Conservation (phyloP, 208 protist species). For the Trypanosoma boissoni region DNA sequence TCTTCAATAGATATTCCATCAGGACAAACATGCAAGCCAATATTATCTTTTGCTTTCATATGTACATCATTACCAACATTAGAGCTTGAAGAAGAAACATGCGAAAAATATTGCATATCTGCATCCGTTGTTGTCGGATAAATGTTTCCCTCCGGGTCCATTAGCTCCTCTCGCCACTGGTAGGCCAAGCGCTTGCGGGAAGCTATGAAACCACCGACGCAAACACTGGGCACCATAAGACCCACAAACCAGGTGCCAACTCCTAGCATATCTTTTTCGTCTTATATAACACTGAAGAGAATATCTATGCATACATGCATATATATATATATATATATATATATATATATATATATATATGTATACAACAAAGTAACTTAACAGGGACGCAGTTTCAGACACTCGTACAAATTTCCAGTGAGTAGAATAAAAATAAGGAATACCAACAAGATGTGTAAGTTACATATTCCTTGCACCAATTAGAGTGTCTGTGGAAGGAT, state of each 20-base stretch:
- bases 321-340: too few species aligned
- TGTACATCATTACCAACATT: constrained; percentile 20
- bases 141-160: constrained; percentile 49
- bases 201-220: constrained; percentile 62
- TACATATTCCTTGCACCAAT: too few species aligned
- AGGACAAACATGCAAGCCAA: constrained; percentile 44
- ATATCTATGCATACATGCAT: background rate
- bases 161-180: constrained; percentile 85
- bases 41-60: constrained; percentile 53
- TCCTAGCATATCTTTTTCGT: constrained; percentile 51
- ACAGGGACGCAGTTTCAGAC: too few species aligned
- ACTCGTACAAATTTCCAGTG: too few species aligned
- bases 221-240: constrained; percentile 49
- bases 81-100: constrained; percentile 34
- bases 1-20: constrained; percentile 36
- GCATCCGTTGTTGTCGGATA: constrained; percentile 61
- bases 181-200: constrained; percentile 79
- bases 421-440: too few species aligned
- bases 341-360: too few species aligned
- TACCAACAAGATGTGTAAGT: too few species aligned
- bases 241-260: constrained; percentile 71
- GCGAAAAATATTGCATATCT: constrained; percentile 66
- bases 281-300: background rate
- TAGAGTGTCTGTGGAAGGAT: too few species aligned
- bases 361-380: too few species aligned